These are phyloP conservation scores for Emydomyces testavorans DNA, from an alignment of 2,329 filamentous ascomycete species.

Conservation along the genomic window DNA sequence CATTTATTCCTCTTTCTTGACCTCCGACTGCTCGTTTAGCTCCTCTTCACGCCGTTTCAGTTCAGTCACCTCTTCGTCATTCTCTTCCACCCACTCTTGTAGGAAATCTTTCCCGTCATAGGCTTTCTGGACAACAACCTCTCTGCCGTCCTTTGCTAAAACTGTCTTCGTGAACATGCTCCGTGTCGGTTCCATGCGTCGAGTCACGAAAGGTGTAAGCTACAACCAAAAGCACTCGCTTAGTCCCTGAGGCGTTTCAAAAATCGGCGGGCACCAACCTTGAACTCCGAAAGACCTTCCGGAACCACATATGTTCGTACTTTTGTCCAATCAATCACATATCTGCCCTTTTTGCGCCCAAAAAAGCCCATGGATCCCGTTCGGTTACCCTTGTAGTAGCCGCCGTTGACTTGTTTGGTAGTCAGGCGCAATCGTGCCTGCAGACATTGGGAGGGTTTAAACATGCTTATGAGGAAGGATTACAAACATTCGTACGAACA, in stretches of 20 bases:
- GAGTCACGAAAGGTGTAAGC: slow-evolving; percentile 39
- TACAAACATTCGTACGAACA: neutral
- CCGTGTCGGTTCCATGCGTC: slow-evolving; percentile 31
- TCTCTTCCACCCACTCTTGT: slow-evolving; percentile 30
- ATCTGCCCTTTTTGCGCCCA: slow-evolving; percentile 43
- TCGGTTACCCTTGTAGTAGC: slow-evolving; percentile 94
- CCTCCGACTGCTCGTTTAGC: neutral
- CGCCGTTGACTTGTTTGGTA: slow-evolving; percentile 84
- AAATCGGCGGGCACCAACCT: slow-evolving; percentile 41
- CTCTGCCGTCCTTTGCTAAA: slow-evolving; percentile 13
- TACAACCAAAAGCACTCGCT: slow-evolving; percentile 16
- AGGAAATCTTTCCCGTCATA: slow-evolving; percentile 31
- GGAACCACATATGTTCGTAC: slow-evolving; percentile 86
- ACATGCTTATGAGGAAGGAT: slow-evolving; percentile 23
- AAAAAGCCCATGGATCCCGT: slow-evolving; percentile 82
- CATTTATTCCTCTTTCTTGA: neutral
- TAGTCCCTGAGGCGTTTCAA: slow-evolving; percentile 9
- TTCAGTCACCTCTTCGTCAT: slow-evolving; percentile 24
- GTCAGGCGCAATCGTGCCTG: slow-evolving; percentile 67
- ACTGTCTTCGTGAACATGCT: slow-evolving; percentile 26
- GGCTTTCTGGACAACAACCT: slow-evolving; percentile 16
- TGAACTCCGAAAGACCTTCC: slow-evolving; percentile 54
- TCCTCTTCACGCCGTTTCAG: slow-evolving; percentile 13
- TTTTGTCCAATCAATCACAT: slow-evolving; percentile 71
- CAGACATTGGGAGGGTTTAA: slow-evolving; percentile 42